Evolutionary conservation across 371 early-diverging fungal genomes (phyloP).

Genomic region (Syncephalastrum monosporum): DNA sequence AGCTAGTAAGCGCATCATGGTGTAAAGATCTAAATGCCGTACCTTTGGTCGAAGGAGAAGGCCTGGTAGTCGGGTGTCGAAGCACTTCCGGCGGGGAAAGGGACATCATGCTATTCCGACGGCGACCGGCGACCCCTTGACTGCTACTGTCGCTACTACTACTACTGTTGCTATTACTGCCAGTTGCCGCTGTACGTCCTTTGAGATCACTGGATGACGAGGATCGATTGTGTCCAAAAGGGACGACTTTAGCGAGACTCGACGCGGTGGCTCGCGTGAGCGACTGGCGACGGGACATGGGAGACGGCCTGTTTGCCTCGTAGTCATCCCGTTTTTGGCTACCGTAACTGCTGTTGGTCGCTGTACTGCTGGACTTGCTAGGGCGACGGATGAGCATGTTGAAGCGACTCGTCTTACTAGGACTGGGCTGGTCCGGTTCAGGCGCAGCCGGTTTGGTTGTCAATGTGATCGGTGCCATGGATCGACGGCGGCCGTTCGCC

Average conservation of each 20-base stretch:
- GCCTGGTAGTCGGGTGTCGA: no score
- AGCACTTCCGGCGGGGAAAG: no score
- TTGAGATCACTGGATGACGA: constrained; percentile 2
- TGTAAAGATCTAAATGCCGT: no score
- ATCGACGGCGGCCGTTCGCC: no score
- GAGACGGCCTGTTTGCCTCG: neutral
- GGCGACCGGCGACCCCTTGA: neutral
- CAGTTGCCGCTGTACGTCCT: neutral
- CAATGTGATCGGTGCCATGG: no score
- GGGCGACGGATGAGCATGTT: constrained; percentile 12
- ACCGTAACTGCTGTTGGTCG: constrained; percentile 2
- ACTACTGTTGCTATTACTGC: neutral
- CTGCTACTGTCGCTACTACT: constrained; percentile 5
- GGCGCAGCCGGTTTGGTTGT: no score
- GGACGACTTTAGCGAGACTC: constrained; percentile 22
- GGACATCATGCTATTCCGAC: constrained; percentile 1
- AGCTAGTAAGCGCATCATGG: no score
- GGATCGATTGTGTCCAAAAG: constrained; percentile 7
- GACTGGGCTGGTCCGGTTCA: no score
- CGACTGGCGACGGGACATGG: constrained; percentile 16
- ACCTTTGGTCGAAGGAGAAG: no score
- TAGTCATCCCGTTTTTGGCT: neutral
- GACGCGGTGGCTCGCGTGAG: constrained; percentile 20
- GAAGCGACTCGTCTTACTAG: no score
- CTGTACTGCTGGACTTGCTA: constrained; percentile 11